These are phyloP conservation scores for Coemansia sp. DNA, from an alignment of 192 early-diverging fungal genomes.

Conservation along the genomic window DNA sequence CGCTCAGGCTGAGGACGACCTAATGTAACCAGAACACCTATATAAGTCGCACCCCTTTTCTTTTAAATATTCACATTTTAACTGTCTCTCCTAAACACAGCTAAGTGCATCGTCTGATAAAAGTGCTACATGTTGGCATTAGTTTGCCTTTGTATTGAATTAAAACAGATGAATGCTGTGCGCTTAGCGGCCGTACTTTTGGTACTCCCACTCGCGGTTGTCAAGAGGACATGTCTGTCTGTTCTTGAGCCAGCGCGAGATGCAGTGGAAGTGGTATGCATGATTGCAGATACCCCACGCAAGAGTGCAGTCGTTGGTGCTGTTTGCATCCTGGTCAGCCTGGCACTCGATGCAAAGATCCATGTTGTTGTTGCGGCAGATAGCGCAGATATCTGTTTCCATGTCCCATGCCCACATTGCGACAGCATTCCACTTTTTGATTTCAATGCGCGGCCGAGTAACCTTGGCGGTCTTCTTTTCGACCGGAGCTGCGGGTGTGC, in stretches of 20 bases:
- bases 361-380: constrained; percentile 99
- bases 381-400: constrained; percentile 97
- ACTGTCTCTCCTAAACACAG: neutral
- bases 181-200: constrained; percentile 68
- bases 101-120: neutral
- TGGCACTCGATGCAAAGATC: constrained; percentile 99
- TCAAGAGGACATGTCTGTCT: constrained; percentile 96
- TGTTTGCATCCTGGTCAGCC: constrained; percentile 92
- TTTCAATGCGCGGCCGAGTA: constrained; percentile 81
- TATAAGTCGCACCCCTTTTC: neutral
- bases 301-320: constrained; percentile 90
- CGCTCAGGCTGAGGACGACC: constrained; percentile 57
- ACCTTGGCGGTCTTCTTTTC: constrained; percentile 4
- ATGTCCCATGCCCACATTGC: constrained; percentile 99
- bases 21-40: constrained; percentile 42
- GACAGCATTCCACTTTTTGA: constrained; percentile 99
- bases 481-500: constrained; percentile 2
- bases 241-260: constrained; percentile 95
- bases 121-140: neutral
- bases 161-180: neutral
- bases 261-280: constrained; percentile 99
- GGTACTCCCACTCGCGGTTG: constrained; percentile 98
- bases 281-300: constrained; percentile 98
- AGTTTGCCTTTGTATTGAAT: neutral
- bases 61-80: neutral